phyloP scores from a whole-genome alignment of 2,329 filamentous ascomycete species.

The Xylaria sp. region DNA sequence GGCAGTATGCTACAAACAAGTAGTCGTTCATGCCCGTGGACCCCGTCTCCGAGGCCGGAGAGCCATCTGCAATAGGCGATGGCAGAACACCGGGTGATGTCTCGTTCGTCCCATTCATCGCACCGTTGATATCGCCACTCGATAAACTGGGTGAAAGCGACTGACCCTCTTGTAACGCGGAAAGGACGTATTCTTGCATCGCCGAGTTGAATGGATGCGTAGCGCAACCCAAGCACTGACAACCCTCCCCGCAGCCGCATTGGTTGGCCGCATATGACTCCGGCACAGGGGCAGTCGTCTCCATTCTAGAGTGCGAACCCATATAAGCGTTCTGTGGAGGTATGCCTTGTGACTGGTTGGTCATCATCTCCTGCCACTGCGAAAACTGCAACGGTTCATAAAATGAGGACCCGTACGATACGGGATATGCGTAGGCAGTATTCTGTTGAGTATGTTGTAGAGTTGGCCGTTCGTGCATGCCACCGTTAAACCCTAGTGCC shows the following conservation, averaged over 20 bases:
- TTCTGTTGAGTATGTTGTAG: slow-evolving; percentile 36
- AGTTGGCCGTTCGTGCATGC: slow-evolving; percentile 25
- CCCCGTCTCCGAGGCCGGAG: slow-evolving; percentile 61
- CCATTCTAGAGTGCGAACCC: slow-evolving; percentile 21
- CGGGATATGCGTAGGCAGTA: slow-evolving; percentile 32
- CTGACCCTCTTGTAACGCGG: slow-evolving; percentile 40
- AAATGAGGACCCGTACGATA: slow-evolving; percentile 34
- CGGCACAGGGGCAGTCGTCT: slow-evolving; percentile 12
- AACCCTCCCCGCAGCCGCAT: slow-evolving; percentile 73
- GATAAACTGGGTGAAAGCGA: slow-evolving; percentile 37
- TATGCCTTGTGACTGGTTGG: slow-evolving; percentile 29
- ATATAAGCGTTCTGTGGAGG: slow-evolving; percentile 27
- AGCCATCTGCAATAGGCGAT: slow-evolving; percentile 60
- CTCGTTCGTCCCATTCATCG: slow-evolving; percentile 17
- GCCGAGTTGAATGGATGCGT: slow-evolving; percentile 75
- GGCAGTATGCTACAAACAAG: slow-evolving; percentile 69
- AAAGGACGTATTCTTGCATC: slow-evolving; percentile 59
- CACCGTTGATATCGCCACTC: slow-evolving; percentile 25
- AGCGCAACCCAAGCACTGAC: slow-evolving; percentile 74
- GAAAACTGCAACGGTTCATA: slow-evolving; percentile 42
- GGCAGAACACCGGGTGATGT: slow-evolving; percentile 47
- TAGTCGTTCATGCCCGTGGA: slow-evolving; percentile 60
- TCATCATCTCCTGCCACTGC: slow-evolving; percentile 45
- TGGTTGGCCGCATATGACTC: slow-evolving; percentile 50
- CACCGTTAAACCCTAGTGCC: slow-evolving; percentile 24